These are phyloP conservation scores for Russula ochroleuca DNA, from an alignment of 768 basidiomycete genomes.

Conservation along the genomic window DNA sequence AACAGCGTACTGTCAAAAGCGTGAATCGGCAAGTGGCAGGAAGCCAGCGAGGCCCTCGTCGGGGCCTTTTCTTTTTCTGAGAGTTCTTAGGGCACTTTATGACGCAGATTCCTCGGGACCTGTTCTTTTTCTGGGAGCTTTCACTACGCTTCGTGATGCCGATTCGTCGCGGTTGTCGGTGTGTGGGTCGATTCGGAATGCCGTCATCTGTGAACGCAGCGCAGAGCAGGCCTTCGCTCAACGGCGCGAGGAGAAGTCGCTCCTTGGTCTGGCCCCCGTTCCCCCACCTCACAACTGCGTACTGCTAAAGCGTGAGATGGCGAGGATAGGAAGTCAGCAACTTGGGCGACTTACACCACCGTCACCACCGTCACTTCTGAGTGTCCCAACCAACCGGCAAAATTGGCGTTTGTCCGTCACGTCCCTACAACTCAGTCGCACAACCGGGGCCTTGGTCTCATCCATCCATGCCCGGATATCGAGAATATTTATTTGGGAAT, in stretches of 20 bases:
- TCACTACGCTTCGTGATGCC: background rate
- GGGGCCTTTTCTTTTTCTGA: too few relatives aligned
- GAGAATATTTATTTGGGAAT: background rate
- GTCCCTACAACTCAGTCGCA: background rate
- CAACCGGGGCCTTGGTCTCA: background rate
- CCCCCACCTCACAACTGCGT: conserved; percentile 6
- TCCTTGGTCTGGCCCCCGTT: background rate
- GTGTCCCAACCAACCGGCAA: background rate
- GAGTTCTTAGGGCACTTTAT: background rate
- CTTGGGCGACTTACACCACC: conserved; percentile 5
- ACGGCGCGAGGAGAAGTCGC: conserved; percentile 15
- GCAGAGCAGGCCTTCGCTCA: background rate
- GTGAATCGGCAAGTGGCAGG: background rate
- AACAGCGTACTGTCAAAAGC: conserved; percentile 4
- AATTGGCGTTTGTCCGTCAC: background rate
- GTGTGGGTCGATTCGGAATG: background rate
- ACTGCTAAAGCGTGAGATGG: conserved; percentile 1
- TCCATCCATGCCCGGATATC: conserved; percentile 9
- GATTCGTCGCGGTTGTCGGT: background rate
- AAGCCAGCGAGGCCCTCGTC: background rate
- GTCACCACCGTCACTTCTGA: background rate
- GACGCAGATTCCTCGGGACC: background rate
- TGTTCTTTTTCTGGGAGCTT: too few relatives aligned
- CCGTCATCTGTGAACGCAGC: conserved; percentile 4
- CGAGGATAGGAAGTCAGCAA: background rate